phyloP scores from a whole-genome alignment of 306 rosid genomes.

The Abrus pulchellus region DNA sequence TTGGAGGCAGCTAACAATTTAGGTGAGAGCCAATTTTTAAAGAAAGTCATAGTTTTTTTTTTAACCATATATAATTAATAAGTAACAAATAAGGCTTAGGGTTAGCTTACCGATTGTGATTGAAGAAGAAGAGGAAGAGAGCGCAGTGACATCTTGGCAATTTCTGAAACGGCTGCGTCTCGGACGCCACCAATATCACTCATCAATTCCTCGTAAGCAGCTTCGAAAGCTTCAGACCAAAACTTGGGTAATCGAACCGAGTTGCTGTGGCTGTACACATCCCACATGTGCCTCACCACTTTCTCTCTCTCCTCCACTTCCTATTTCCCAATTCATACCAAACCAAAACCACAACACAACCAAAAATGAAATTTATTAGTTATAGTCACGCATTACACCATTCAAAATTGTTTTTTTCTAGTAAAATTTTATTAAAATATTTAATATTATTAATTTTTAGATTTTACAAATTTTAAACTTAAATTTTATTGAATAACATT shows the following conservation, averaged over 20 bases:
- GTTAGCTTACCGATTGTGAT: conserved; percentile 48
- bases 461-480: no score
- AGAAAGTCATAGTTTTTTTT: no score
- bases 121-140: conserved; percentile 51
- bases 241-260: conserved; percentile 64
- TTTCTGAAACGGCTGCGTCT: conserved; percentile 76
- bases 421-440: no score
- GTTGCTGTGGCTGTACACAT: conserved; percentile 59
- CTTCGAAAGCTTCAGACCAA: conserved; percentile 87
- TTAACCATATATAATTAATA: no score
- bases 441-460: no score
- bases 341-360: no score
- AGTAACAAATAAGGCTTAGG: background rate
- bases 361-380: no score
- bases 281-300: conserved; percentile 87
- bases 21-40: no score
- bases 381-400: no score
- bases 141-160: conserved; percentile 81
- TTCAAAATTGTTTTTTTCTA: no score
- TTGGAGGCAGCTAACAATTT: no score
- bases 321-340: conserved; percentile 44
- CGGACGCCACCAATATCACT: conserved; percentile 65
- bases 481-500: no score
- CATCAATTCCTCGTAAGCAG: conserved; percentile 77
- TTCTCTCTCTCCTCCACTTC: conserved; percentile 92